Evolutionary conservation across 768 basidiomycete genomes (phyloP), one percentile per base, ranked within the genome.

Genomic region (Mycena pura): DNA sequence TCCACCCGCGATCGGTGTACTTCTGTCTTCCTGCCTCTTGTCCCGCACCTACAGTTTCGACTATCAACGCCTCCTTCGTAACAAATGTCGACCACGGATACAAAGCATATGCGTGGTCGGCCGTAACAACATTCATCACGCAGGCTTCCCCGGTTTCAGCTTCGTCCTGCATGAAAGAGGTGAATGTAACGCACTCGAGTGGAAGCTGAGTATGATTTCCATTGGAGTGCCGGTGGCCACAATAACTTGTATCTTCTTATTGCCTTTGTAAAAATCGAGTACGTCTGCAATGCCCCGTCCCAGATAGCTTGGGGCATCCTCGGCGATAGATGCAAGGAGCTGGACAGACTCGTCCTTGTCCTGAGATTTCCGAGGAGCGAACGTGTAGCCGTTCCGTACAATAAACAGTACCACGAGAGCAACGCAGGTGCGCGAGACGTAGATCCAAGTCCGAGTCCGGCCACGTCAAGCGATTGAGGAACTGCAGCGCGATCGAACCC

Each of bases 401-500:
- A 70, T 63, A n/a, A 69, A 72, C 11, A 64, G 3, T 5, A 34
- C 31, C 1, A 32, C 27, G n/a, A 64, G 54, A 3, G 11, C 10
- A 11, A 72, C 68, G 34, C 70, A 65, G 0, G 70, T 66, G 3
- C 76, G 73, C 6, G 78, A 71, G 15, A 76, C 72, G 66, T 86
- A 86, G 5, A 53, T 87, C 86, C 7, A 87, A 76, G 62, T 86
- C 85, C 0, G 84, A 76, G 5, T 75, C 75, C 4, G 76, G 71
- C 60, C 84, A 85, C 36, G 71, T 70, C 0, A 73, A 63, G 17
- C 83, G 67, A 45, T 81, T 79, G 39, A 87, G 74, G 63, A 85
- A 84, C 49, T 86, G 85, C 3, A 86, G 76, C 0, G 83, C 84
- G 24, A 72, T 74, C 0, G 85, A 85, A 8, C 85, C 85, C 3